Evolutionary conservation across 306 rosid genomes (phyloP).

Genomic region (Fragaria ananassa): DNA sequence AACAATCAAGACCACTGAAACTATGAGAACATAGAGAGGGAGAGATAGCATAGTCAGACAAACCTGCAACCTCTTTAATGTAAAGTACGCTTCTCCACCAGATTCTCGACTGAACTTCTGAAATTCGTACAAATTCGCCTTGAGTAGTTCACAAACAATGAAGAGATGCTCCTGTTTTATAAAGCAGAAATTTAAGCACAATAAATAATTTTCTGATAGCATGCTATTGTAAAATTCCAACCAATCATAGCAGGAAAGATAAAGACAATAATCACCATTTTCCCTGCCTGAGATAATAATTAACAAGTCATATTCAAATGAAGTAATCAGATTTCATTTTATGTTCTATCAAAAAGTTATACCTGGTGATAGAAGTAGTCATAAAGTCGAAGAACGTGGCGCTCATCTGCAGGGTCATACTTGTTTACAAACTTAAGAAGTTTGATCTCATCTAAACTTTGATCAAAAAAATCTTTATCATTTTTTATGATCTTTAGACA

Average conservation of each 20-base stretch:
- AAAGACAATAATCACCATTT: not conserved
- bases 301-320: not conserved
- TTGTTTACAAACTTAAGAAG: constrained; percentile 93
- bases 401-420: constrained; percentile 75
- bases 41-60: constrained; percentile 24
- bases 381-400: constrained; percentile 81
- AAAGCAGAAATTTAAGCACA: not conserved
- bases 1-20: not conserved
- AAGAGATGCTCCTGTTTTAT: constrained; percentile 83
- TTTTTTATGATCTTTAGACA: constrained; percentile 97
- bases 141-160: constrained; percentile 89
- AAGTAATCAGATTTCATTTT: not conserved
- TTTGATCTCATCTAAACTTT: constrained; percentile 95
- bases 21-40: not conserved
- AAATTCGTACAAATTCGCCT: constrained; percentile 90
- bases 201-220: not conserved
- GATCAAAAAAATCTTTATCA: constrained; percentile 95
- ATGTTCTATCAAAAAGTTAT: constrained; percentile 15
- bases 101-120: constrained; percentile 94
- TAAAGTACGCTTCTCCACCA: constrained; percentile 80
- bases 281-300: not conserved
- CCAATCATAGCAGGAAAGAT: constrained; percentile 5
- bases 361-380: constrained; percentile 97
- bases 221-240: constrained; percentile 15
- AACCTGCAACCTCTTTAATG: constrained; percentile 84